Evolutionary conservation across 2,329 filamentous ascomycete species (phyloP), one percentile per base, ranked within the genome.

Genomic region (Microthyrium microscopicum): DNA sequence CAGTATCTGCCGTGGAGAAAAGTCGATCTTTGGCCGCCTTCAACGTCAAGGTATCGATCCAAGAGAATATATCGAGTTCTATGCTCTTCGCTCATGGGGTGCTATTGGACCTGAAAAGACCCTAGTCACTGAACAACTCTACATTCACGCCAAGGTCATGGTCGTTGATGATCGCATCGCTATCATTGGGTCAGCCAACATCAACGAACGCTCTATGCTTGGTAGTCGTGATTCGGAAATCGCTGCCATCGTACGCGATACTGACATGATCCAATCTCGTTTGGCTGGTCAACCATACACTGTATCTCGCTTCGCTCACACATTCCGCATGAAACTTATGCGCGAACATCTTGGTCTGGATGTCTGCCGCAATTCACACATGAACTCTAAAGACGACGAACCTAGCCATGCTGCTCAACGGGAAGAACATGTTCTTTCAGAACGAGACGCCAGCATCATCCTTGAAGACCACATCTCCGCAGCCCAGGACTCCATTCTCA

Each of bases 101-200:
- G 77, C 78, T 52, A 84, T 98, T 50, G 82, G 82, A 12, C 72
- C 76, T 20, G 77, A 77, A 41, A 80, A 89, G 43, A 71, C 74
- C 37, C 61, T 95, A 24, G 83, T 89, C 3, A 95, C 89, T 0
- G 89, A 98, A 53, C 89, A 95, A 56, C 68, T 98, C 8, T 98
- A 98, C 51, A 95, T 98, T 37, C 89, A 98, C 48, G 89, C 89
- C 40, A 98, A 98, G 57, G 79, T 79, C 43, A 95, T 95, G 64
- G 70, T 98, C 36, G 87, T 93, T 4, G 89, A 98, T 53, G 89
- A 98, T 48, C 73, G 87, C 21, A 73, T 89, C 37, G 87, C 78
- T 15, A 74, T 98, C 40, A 98, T 98, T 45, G 89, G 89, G 13
- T 95, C 87, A 29, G 89, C 89, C 34, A 98, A 98, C 51, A 95